Base-by-base conservation (phyloP, 768 basidiomycete species). In the Pisolithus albus region DNA sequence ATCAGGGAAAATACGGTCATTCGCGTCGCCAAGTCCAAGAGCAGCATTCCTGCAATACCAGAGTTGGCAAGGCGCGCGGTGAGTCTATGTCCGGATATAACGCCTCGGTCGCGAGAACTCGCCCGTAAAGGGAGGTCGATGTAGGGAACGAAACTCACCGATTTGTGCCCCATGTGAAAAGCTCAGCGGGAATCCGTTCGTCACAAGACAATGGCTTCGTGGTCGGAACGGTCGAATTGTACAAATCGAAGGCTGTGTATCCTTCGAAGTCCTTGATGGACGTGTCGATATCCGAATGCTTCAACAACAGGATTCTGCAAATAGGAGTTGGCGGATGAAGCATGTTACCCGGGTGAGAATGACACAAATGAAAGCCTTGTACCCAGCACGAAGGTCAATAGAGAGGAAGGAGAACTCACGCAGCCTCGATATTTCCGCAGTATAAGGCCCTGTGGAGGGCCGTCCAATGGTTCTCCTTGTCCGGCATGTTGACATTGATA, bases 131-230 rank as follows among this genome's bases (percentile, higher is more conserved):
- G 32, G 23, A 28, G 1, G 38, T 23, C 51, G 21, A 57, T 56
- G 49, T 24, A 61, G 7, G 28, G 52, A 24, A 52, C 44, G 38
- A 36, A n/a, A 40, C 69, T 6, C 58, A 83, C 83, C 84, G 74
- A 58, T 95, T 96, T 10, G 78, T 72, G 34, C 94, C 93, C 93
- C 92, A 96, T 5, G 87, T 91, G 59, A 81, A 86, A 9, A 98
- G 67, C 43, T 94, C 90, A 1, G 77, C 60, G 38, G 53, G 65
- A 46, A 55, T 61, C 9, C 58, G 63, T 3, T 66, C 58, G 63
- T 62, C 41, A 11, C 19, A 74, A 59, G 63, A 56, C 2, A 62
- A 57, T 4, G 86, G 86, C 52, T 82, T 81, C 4, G 88, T 88
- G 26, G 79, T 86, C 62, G 80, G 75, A 55, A 95, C 70, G 0